Base-by-base conservation (phyloP, 371 early-diverging fungal species). In the Mortierella sp. region DNA sequence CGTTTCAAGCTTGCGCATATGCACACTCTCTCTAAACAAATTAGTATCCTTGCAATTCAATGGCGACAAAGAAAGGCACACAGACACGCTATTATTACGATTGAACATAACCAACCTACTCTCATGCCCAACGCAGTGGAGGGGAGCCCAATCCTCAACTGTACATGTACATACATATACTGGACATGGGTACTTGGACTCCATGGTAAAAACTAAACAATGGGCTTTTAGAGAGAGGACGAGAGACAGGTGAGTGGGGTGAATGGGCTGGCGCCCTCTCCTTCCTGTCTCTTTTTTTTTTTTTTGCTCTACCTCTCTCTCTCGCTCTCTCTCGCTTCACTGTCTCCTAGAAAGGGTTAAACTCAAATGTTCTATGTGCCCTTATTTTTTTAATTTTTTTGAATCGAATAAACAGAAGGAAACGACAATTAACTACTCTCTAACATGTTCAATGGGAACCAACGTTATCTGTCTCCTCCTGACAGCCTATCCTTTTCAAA, bases 1-100 rank as follows among this genome's bases (percentile, higher is more conserved):
- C 51, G 60, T 60, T 60, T 60, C 60, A 60, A 60, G 60, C 32
- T 60, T 60, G 60, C 60, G 60, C 60, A 60, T 60, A 32, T 32
- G 18, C 18, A 4, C 48, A 16, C 27, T 6, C 41, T 41, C 41
- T 41, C 41, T 6, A 58, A 58, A 29, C 60, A 60, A 29, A 4
- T 58, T 58, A 29, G n/a, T 55, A n/a, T 0, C 41, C 41, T 6
- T 55, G 27, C 27, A n/a, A 55, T 55, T n/a, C 56, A 55, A 55
- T 55, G 27, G 3, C 7, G 10, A n/a, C 56, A n/a, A n/a, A 24
- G n/a, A 27, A 55, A 55, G 24, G n/a, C 8, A 32, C 14, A 29
- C 32, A 55, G 24, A n/a, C n/a, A 16, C 5, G 14, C 16, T 11
- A 60, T 32, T 60, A 46, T 11, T 46, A 12, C 12, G 14, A 29